Evolutionary conservation across 208 protist genomes (phyloP).

Genomic region (Blastocrithidia nonstop): DNA sequence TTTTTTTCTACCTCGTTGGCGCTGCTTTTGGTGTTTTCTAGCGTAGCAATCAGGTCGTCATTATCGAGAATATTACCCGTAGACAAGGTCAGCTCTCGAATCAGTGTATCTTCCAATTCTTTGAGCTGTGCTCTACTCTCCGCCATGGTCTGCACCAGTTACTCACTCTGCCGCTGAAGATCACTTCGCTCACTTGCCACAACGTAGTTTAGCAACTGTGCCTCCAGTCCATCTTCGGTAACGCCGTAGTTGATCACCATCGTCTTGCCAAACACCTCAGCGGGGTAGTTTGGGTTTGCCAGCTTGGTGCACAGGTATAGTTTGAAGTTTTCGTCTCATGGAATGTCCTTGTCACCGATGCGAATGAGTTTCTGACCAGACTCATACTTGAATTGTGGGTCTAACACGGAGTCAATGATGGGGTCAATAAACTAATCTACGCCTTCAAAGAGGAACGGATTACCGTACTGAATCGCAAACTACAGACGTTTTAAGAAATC

Average conservation of each 20-base stretch:
- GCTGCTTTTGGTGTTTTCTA: slow-evolving; percentile 97
- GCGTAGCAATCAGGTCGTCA: slow-evolving; percentile 94
- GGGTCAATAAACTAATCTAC: slow-evolving; percentile 98
- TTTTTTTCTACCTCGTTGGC: slow-evolving; percentile 93
- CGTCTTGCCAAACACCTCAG: slow-evolving; percentile 95
- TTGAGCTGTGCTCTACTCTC: slow-evolving; percentile 94
- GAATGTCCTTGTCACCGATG: slow-evolving; percentile 94
- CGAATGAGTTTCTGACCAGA: slow-evolving; percentile 79
- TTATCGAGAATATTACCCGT: slow-evolving; percentile 98
- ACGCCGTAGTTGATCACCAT: slow-evolving; percentile 99
- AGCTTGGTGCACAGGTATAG: slow-evolving; percentile 97
- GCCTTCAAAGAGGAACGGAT: slow-evolving; percentile 96
- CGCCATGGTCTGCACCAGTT: slow-evolving; percentile 94
- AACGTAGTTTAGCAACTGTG: slow-evolving; percentile 98
- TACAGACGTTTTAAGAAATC: slow-evolving; percentile 97
- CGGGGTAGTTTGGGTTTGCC: slow-evolving; percentile 95
- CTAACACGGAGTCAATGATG: slow-evolving; percentile 96
- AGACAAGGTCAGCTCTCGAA: slow-evolving; percentile 90
- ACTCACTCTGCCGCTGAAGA: slow-evolving; percentile 89
- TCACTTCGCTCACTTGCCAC: slow-evolving; percentile 94
- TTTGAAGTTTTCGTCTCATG: slow-evolving; percentile 96
- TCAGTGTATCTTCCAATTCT: slow-evolving; percentile 96
- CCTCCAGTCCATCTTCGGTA: slow-evolving; percentile 94
- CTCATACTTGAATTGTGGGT: slow-evolving; percentile 90
- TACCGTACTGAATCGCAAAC: slow-evolving; percentile 95